Percentiles rank a stretch among this genome's conserved stretches.
Evolutionary conservation across 176 grass and related monocot species (phyloP).

Genomic region (Avena atlantica): DNA sequence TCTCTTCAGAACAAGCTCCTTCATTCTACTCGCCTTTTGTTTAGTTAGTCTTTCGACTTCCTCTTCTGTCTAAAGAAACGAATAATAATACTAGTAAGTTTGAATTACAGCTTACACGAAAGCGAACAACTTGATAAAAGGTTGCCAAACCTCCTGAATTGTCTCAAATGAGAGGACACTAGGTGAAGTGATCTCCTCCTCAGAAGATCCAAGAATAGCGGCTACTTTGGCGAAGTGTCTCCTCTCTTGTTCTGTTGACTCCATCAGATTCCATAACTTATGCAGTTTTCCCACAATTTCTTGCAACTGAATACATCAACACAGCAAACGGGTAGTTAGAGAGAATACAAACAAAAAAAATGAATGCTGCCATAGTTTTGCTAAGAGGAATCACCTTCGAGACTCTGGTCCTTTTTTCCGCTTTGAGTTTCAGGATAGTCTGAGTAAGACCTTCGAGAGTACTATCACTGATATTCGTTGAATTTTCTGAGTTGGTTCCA

Average conservation of each 20-base stretch:
- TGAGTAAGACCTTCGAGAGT: conserved; percentile 84
- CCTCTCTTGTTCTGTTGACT: conserved; percentile 87
- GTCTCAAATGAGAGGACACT: conserved; percentile 73
- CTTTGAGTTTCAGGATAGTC: conserved; percentile 79
- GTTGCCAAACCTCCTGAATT: conserved; percentile 69
- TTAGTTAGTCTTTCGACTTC: conserved; percentile 84
- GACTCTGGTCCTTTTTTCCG: conserved; percentile 74
- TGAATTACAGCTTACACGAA: conserved; percentile 23
- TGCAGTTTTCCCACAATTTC: conserved; percentile 68
- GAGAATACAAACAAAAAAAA: conserved; percentile 3
- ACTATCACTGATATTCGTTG: conserved; percentile 82
- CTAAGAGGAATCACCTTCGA: conserved; percentile 61
- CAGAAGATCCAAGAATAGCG: conserved; percentile 58
- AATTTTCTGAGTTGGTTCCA: conserved; percentile 64
- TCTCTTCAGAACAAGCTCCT: conserved; percentile 95
- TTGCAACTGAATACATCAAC: conserved; percentile 76
- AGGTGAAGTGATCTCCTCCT: conserved; percentile 68
- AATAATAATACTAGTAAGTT: conserved; percentile 32
- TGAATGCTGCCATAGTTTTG: background rate
- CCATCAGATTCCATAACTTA: conserved; percentile 93
- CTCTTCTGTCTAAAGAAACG: conserved; percentile 62
- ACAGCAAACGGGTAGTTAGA: conserved; percentile 43
- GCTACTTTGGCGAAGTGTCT: conserved; percentile 61
- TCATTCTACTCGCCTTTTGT: conserved; percentile 90
- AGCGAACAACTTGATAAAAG: conserved; percentile 13